Evolutionary conservation across 495 filamentous ascomycete species (phyloP), one percentile per base, ranked within the genome.

Genomic region (Xylaria sp.): DNA sequence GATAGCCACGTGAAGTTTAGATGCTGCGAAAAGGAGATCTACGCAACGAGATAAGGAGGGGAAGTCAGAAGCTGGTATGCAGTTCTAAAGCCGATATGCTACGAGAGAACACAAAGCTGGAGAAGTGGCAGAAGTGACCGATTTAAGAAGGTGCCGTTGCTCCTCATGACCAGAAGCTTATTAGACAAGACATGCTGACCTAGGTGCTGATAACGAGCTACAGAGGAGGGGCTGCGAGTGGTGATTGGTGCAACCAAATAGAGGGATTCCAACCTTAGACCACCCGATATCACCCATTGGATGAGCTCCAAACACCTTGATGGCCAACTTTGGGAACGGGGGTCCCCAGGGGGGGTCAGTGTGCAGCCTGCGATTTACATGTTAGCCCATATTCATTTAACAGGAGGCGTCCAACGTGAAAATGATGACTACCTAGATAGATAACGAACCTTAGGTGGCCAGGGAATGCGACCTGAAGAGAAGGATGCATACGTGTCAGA

Each of bases 121-220:
- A 29, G 14, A 57, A 33, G 53, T 29, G 55, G 37, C 19, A 19
- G 57, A 26, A 17, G 37, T 43, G n/a, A n/a, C 59, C 29, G 15
- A 17, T 64, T 63, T 24, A 43, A 69, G 53, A 58, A 29, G 63
- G 57, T 58, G 35, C 33, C n/a, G 14, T 33, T 63, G 48, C 21
- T 17, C 17, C 57, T 37, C 33, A 37, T 59, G 57, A 37, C 57
- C 33, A 9, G 57, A n/a, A 37, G 31, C 33, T 35, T 59, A n/a
- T 58, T 31, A 35, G 29, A 58, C 53, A 55, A 55, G 52, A 55
- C 14, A 26, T 31, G 11, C 24, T 31, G 15, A n/a, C n/a, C 40
- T 11, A 37, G 35, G 35, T n/a, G 8, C 50, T 15, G 57, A 62
- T 43, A 62, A 43, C 58, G 33, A 62, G 35, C 37, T 26, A 33